These are phyloP conservation scores for Penicillium verrucosum DNA, from an alignment of 2,329 filamentous ascomycete genomes.

Conservation along the genomic window DNA sequence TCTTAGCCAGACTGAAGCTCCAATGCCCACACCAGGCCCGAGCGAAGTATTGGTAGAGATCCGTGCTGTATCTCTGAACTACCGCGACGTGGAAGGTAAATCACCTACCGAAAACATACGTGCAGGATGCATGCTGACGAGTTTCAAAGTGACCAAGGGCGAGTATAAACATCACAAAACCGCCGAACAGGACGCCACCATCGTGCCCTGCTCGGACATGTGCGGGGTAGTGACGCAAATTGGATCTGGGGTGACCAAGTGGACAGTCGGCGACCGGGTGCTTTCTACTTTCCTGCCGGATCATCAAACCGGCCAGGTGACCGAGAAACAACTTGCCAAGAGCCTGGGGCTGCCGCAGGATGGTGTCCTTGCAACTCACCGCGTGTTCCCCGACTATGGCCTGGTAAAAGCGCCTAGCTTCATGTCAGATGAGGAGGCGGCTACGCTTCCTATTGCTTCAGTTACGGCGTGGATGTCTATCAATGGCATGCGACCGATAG, in stretches of 20 bases:
- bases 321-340: conserved; percentile 52
- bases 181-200: conserved; percentile 38
- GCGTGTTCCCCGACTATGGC: conserved; percentile 40
- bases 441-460: conserved; percentile 44
- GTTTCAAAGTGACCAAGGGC: conserved; percentile 58
- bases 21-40: conserved; percentile 49
- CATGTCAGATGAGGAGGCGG: conserved; percentile 39
- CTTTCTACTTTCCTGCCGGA: conserved; percentile 58
- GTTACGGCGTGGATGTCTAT: conserved; percentile 54
- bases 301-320: conserved; percentile 59
- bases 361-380: conserved; percentile 45
- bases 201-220: conserved; percentile 69
- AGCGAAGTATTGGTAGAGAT: conserved; percentile 56
- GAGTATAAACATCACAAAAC: conserved; percentile 64
- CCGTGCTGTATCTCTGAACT: conserved; percentile 53
- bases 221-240: conserved; percentile 59
- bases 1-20: conserved; percentile 44
- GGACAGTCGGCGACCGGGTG: conserved; percentile 62
- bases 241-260: conserved; percentile 47
- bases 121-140: background rate
- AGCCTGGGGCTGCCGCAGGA: conserved; percentile 61
- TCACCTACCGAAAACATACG: background rate
- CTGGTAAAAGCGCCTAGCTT: conserved; percentile 42
- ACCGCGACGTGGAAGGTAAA: conserved; percentile 48
- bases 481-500: conserved; percentile 42